phyloP scores from a whole-genome alignment of 306 rosid species.

The Aeschynomene evenia region DNA sequence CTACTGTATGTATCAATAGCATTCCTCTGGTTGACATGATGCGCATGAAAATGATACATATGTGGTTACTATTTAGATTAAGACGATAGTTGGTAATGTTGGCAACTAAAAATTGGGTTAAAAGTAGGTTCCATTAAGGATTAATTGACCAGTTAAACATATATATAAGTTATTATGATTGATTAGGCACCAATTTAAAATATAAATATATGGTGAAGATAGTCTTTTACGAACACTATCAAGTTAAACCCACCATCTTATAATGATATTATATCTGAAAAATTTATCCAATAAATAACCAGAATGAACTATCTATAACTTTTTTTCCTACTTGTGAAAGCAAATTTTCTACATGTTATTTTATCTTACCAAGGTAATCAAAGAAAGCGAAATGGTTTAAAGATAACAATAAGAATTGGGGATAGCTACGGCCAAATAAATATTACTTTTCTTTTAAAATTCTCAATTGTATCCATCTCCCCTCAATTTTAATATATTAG shows the following conservation, averaged over 20 bases:
- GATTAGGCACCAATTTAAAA: too few species aligned
- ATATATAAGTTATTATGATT: too few species aligned
- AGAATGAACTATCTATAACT: too few species aligned
- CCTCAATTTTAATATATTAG: background rate
- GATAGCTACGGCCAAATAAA: background rate
- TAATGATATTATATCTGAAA: too few species aligned
- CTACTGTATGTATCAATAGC: too few species aligned
- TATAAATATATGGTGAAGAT: too few species aligned
- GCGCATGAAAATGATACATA: background rate
- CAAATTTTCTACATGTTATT: too few species aligned
- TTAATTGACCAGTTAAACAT: too few species aligned
- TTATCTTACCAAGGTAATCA: background rate
- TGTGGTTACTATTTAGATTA: background rate
- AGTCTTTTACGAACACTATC: too few species aligned
- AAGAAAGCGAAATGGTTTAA: background rate
- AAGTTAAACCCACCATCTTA: too few species aligned
- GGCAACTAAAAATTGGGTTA: background rate
- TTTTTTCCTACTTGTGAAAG: background rate
- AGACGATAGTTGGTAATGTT: background rate
- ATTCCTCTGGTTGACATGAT: background rate
- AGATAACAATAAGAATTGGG: background rate
- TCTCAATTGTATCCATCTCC: background rate
- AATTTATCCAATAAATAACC: too few species aligned
- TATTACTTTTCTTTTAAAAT: background rate
- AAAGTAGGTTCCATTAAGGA: background rate